Evolutionary conservation across 2,329 filamentous ascomycete genomes (phyloP).

Genomic region (Pseudocercospora fijiensis): DNA sequence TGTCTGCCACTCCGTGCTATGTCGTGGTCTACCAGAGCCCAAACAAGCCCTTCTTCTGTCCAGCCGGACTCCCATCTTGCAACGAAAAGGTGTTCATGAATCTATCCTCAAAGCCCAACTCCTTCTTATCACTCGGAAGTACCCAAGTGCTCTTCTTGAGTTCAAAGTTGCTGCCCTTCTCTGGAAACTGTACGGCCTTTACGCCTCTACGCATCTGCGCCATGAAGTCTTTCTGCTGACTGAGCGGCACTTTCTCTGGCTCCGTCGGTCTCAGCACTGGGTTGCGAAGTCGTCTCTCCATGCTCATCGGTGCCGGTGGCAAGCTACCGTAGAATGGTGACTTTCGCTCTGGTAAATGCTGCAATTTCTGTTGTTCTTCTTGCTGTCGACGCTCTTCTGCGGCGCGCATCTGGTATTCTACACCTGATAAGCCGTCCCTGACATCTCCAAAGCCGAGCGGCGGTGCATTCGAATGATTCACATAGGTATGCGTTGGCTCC

Average conservation of each 20-base stretch:
- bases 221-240: slow-evolving; percentile 55
- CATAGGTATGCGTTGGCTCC: slow-evolving; percentile 20
- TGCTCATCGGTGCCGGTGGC: slow-evolving; percentile 66
- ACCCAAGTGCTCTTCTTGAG: slow-evolving; percentile 25
- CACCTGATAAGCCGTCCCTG: slow-evolving; percentile 29
- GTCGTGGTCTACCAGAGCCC: not conserved
- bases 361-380: slow-evolving; percentile 25
- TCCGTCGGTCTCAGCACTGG: slow-evolving; percentile 41
- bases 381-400: slow-evolving; percentile 21
- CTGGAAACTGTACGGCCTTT: slow-evolving; percentile 26
- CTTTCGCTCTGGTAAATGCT: not conserved
- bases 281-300: slow-evolving; percentile 62
- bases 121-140: slow-evolving; percentile 24
- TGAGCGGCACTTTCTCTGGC: slow-evolving; percentile 42
- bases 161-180: slow-evolving; percentile 25
- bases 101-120: slow-evolving; percentile 27
- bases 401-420: slow-evolving; percentile 29
- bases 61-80: slow-evolving; percentile 13
- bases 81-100: slow-evolving; percentile 24
- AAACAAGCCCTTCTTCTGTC: slow-evolving; percentile 12
- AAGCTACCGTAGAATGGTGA: slow-evolving; percentile 69
- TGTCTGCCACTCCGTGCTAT: not conserved
- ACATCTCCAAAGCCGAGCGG: slow-evolving; percentile 21
- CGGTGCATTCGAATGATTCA: slow-evolving; percentile 19
- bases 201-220: slow-evolving; percentile 36